Base-by-base conservation (phyloP, 495 filamentous ascomycete species). In the Aspergillus coremiiformis region DNA sequence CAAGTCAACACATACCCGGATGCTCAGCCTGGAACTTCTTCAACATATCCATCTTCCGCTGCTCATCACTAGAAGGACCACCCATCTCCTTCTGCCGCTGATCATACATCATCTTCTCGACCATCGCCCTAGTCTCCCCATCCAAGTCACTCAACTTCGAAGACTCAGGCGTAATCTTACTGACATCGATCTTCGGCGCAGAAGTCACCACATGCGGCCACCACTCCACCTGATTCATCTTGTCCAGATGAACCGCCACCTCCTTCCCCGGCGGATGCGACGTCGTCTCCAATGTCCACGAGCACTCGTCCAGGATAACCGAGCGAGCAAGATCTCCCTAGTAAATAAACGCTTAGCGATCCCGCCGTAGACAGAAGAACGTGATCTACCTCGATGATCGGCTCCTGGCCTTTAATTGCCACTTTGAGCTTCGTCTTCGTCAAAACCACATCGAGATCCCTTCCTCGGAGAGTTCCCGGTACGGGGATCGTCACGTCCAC, bases 71-170 rank as follows among this genome's bases (percentile, higher is more conserved):
- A 20, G 83, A 88, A 59, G 87, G 85, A 65, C 84, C 80, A 6
- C 93, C 93, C 71, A 80, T 76, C 77, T 96, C 93, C 82, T 97
- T 97, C 78, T 96, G 90, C 41, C 87, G 77, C 79, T 98, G 93
- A 73, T 98, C 93, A 60, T 78, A 98, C 93, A 98, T 98, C 93
- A 98, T 97, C 80, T 98, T 98, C 84, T 98, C 93, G 37, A 98
- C 93, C 92, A 98, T 96, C n/a, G 81, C 76, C 53, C 93, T 79
- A 54, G 93, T 98, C 80, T 95, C 88, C 46, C 94, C 92, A 64
- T 98, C 94, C 52, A 98, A 73, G 70, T 98, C 93, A 51, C 85
- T 79, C 58, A 98, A 72, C 64, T 86, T 93, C 56, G 82, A 87
- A 65, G 87, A 91, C 74, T 98, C 93, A 17, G 93, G 93, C 64